Base-by-base conservation (phyloP, 2,329 filamentous ascomycete genomes). In the Trichoderma guizhouense region DNA sequence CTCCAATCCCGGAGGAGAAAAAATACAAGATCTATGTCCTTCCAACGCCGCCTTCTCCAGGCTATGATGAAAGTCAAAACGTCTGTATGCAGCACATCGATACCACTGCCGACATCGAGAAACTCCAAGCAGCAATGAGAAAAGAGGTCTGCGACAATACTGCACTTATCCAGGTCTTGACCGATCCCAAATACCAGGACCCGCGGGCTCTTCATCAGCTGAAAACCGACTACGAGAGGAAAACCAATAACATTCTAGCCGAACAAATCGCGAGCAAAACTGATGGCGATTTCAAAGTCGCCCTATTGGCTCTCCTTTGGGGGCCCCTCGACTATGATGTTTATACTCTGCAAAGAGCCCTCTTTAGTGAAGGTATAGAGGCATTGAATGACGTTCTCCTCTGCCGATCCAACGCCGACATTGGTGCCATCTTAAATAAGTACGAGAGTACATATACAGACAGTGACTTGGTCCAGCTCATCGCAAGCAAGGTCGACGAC, bases 351-450 rank as follows among this genome's bases (percentile, higher is more conserved):
- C 74, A 77, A 15, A 79, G 79, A 64, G 77, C 80, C 1, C 74
- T 82, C 2, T 74, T 78, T 1, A 69, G 80, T 0, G 74, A 76
- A 0, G 80, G 26, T 5, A 28, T 28, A 28, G 26, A 28, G 15
- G 36, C 36, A n/a, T 7, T 43, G 15, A 18, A 43, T 7, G 80
- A 81, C 18, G 78, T 81, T 3, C 76, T 82, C 0, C 72, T 82
- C 1, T 78, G 78, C 26, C 80, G 80, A 0, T 81, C 79, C 12
- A 82, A 82, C 32, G 79, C 80, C 3, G 80, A 82, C 51, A 76
- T 82, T 1, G 75, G 77, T 4, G 80, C 79, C 14, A 82, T 82
- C 8, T 24, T 36, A 1, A 73, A 75, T 3, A 78, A 80, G 72
- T 82, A 81, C 36, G 76, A 71, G 64, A 76, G 76, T 4, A 62